Percentiles rank a stretch among this genome's conserved stretches.
Conservation (phyloP, 495 filamentous ascomycete species). For the Wilcoxina mikolae region DNA sequence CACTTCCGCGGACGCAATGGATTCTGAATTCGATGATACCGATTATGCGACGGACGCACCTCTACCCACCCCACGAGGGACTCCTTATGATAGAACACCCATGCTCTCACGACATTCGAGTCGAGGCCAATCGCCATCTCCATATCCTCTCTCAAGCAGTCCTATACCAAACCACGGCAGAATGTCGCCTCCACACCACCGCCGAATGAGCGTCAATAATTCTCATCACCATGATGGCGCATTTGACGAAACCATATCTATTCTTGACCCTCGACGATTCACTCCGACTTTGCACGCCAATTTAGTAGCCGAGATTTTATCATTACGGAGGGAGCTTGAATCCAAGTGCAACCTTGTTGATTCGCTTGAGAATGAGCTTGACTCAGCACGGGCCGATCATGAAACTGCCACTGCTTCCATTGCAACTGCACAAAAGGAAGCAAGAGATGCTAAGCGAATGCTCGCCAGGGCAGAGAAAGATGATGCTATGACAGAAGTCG, state of each 20-base stretch:
- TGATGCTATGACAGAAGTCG: slow-evolving; percentile 65
- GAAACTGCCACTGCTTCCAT: slow-evolving; percentile 49
- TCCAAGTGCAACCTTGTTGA: slow-evolving; percentile 73
- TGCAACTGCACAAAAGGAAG: slow-evolving; percentile 52
- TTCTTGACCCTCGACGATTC: slow-evolving; percentile 77
- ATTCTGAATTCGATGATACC: slow-evolving; percentile 21
- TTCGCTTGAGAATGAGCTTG: slow-evolving; percentile 59
- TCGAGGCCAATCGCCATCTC: slow-evolving; percentile 52
- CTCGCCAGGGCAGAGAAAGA: slow-evolving; percentile 75
- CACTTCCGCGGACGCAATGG: background rate
- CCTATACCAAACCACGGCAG: slow-evolving; percentile 29
- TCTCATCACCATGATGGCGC: slow-evolving; percentile 32
- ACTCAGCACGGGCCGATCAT: slow-evolving; percentile 55
- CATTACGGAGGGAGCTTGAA: slow-evolving; percentile 73
- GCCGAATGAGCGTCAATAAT: slow-evolving; percentile 32
- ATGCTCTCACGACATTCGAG: slow-evolving; percentile 38
- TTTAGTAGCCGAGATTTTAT: slow-evolving; percentile 84
- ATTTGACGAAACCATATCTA: slow-evolving; percentile 58
- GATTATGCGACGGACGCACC: slow-evolving; percentile 28
- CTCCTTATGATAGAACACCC: slow-evolving; percentile 25
- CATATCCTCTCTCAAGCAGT: slow-evolving; percentile 40
- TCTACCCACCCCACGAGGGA: slow-evolving; percentile 22
- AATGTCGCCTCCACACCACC: slow-evolving; percentile 22
- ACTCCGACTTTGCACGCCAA: slow-evolving; percentile 92
- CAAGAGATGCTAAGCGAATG: slow-evolving; percentile 66